Base-by-base conservation (phyloP, 768 basidiomycete genomes). In the Suillus weaverae region DNA sequence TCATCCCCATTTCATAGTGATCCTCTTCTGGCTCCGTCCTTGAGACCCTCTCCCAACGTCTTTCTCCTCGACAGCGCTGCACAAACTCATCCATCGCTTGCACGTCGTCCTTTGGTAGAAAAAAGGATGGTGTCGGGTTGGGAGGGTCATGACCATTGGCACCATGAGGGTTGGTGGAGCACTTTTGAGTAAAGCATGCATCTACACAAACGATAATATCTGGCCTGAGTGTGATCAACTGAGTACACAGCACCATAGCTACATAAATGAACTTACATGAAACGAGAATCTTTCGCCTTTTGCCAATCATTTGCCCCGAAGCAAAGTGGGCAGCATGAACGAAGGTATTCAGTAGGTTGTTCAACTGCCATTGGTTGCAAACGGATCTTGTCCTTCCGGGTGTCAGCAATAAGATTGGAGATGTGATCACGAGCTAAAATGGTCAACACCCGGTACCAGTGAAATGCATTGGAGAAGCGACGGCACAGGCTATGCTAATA, bases 181-280 rank as follows among this genome's bases (percentile, higher is more conserved):
- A 20, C 61, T 78, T 77, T 60, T 79, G 77, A 14, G 69, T 75
- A 61, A 80, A 79, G 64, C 73, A 76, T 4, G 73, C 74, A 68
- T 80, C 78, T 5, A 73, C 2, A 50, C 74, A 77, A 16, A 76
- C 71, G 53, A 76, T 67, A n/a, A 70, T 63, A 66, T 77, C 74
- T 32, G 68, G 48, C 2, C 75, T 76, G 32, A 44, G 43, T 44
- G 2, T 55, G 54, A 36, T 46, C 39, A 46, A 20, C 38, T 33
- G 57, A 41, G 41, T 44, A 35, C 0, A 3, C 13, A 41, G 30
- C 18, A 44, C 36, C 32, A 59, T 33, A 33, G 59, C 18, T 39
- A 55, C 30, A 4, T n/a, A 38, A 10, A 16, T 33, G 32, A 43
- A 60, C 63, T 59, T 43, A 64, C 63, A 44, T 46, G 26, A 36